Conservation (phyloP, 306 rosid species). For the Calophaca sinica region DNA sequence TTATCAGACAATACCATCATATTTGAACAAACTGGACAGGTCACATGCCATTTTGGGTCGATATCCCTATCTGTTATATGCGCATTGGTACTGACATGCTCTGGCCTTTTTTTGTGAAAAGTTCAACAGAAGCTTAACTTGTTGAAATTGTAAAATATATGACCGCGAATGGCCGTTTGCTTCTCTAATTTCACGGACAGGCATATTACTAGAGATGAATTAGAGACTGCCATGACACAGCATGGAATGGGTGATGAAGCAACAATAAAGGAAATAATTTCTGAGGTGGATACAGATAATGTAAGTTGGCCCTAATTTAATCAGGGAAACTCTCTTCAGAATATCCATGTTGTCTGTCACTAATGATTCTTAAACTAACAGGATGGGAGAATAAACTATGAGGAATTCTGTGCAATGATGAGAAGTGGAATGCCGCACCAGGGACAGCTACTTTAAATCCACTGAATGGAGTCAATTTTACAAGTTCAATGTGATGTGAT, state of each 20-base stretch:
- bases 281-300: conserved; percentile 93
- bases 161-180: conserved; percentile 25
- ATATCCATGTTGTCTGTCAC: conserved; percentile 5
- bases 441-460: conserved; percentile 49
- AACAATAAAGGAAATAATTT: conserved; percentile 84
- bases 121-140: conserved; percentile 11
- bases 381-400: conserved; percentile 94
- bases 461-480: conserved; percentile 14
- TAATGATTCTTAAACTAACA: conserved; percentile 48
- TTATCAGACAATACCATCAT: conserved; percentile 18
- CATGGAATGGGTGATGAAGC: conserved; percentile 85
- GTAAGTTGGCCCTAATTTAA: conserved; percentile 61
- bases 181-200: conserved; percentile 55
- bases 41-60: not conserved
- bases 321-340: conserved; percentile 15
- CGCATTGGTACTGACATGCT: too few relatives aligned
- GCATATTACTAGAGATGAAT: conserved; percentile 81
- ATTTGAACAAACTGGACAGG: not conserved
- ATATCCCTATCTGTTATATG: not conserved
- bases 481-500: conserved; percentile 33
- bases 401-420: conserved; percentile 94
- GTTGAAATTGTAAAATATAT: not conserved
- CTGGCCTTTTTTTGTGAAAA: not conserved
- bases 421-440: conserved; percentile 84
- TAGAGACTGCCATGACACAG: conserved; percentile 90